phyloP scores from a whole-genome alignment of 345 rosid genomes.

The Lepidium didymum region DNA sequence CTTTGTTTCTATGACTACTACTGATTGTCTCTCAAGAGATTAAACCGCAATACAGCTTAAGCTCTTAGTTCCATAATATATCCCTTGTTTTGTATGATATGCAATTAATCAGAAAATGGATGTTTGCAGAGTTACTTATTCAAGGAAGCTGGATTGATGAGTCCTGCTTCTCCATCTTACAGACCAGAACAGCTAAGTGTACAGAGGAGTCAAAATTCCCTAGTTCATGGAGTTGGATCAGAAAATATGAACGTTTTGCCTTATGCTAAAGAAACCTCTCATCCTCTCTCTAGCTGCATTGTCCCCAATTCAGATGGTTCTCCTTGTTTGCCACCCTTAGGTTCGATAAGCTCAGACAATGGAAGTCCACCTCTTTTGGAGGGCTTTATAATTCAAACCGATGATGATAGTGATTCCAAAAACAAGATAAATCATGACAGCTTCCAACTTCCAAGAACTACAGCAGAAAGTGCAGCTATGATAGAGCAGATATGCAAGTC shows the following conservation, averaged over 20 bases:
- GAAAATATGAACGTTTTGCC: conserved; percentile 27
- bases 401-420: conserved; percentile 30
- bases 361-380: conserved; percentile 53
- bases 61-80: neutral
- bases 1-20: neutral
- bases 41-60: neutral
- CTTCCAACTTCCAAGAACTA: conserved; percentile 42
- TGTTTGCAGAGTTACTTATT: conserved; percentile 29
- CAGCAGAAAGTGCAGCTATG: conserved; percentile 46
- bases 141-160: conserved; percentile 36
- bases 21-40: neutral
- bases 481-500: conserved; percentile 68
- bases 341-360: conserved; percentile 22
- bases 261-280: conserved; percentile 24
- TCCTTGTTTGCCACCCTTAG: conserved; percentile 25
- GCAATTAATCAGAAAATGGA: conserved; percentile 1
- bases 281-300: conserved; percentile 18
- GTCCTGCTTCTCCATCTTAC: conserved; percentile 24
- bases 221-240: conserved; percentile 20
- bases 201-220: conserved; percentile 27
- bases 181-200: conserved; percentile 25
- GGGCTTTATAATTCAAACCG: conserved; percentile 50
- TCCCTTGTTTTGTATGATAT: conserved; percentile 1
- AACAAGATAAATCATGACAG: conserved; percentile 39
- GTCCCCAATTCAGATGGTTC: conserved; percentile 29